Evolutionary conservation across 2,329 filamentous ascomycete genomes (phyloP), one percentile per base, ranked within the genome.

Genomic region (Clarireedia hainanense): DNA sequence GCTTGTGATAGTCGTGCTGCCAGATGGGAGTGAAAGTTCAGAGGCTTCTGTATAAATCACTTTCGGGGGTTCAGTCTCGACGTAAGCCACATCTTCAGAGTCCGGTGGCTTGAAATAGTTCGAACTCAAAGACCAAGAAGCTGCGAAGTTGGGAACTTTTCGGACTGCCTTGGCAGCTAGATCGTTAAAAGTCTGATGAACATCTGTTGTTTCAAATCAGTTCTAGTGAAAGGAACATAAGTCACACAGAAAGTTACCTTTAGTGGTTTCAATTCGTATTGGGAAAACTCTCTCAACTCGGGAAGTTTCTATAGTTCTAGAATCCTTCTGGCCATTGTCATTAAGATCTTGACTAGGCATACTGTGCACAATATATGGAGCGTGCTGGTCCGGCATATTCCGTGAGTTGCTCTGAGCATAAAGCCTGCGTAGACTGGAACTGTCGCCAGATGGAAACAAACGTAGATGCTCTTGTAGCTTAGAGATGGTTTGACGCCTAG

Each of bases 201-300:
- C 20, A 15, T 47, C 43, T 47, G 26, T 27, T 27, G 20, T 27
- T 15, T 27, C 14, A 12, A 3, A 47, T 47, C 5, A 47, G 43
- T 26, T 24, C 46, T 27, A 10, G n/a, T 5, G 14, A 27, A 15
- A 5, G 37, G 20, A 36, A 37, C 17, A 12, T 6, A 23, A 6
- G 27, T 17, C 12, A 17, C 14, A 5, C 12, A 49, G 43, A 47
- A 23, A 20, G 4, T 7, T 40, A 52, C 24, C 24, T 24, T 9
- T 46, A 52, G 39, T n/a, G 37, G 48, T 56, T 23, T 56, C 54
- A 5, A 56, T 56, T 6, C 54, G 54, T 9, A 56, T 56, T 1
- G 54, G 54, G 26, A 52, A 56, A 2, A 56, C 54, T 26, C 54
- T 56, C 26, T 56, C 54, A 26, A 56, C 42, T 40, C 49, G 26